Percentiles rank a stretch among this genome's conserved stretches.
Conservation (phyloP, 2,329 filamentous ascomycete species). For the Pezicula neosporulosa region DNA sequence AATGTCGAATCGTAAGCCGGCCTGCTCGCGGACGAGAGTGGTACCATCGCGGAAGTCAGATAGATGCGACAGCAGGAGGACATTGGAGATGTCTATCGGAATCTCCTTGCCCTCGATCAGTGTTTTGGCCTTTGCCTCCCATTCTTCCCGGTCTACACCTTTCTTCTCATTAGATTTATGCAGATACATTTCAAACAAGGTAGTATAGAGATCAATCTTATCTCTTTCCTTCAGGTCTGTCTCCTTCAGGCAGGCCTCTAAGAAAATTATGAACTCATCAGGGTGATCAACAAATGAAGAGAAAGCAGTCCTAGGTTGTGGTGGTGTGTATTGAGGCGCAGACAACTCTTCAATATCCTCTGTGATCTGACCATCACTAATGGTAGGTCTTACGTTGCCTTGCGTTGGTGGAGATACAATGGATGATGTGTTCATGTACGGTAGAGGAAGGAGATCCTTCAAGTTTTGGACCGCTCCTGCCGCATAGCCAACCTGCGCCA, state of each 20-base stretch:
- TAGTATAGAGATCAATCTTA: conserved; percentile 85
- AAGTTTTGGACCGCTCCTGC: conserved; percentile 74
- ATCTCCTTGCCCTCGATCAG: conserved; percentile 79
- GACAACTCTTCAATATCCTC: conserved; percentile 37
- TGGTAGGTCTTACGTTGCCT: conserved; percentile 46
- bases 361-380: conserved; percentile 50
- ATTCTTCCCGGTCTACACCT: conserved; percentile 68
- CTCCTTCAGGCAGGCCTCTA: conserved; percentile 81
- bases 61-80: conserved; percentile 86
- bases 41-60: conserved; percentile 89
- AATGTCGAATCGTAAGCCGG: conserved; percentile 88
- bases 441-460: conserved; percentile 76
- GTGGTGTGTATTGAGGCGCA: conserved; percentile 65
- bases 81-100: conserved; percentile 91
- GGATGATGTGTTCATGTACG: conserved; percentile 72
- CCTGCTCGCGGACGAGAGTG: conserved; percentile 88
- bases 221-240: conserved; percentile 69
- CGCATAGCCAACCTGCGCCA: conserved; percentile 24
- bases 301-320: conserved; percentile 84
- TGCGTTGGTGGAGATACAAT: conserved; percentile 50
- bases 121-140: conserved; percentile 87
- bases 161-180: conserved; percentile 79
- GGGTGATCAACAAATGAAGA: conserved; percentile 95
- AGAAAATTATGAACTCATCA: conserved; percentile 85
- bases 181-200: conserved; percentile 96